These are phyloP conservation scores for Schizopora paradoxa DNA, from an alignment of 1,284 basidiomycete species.

Conservation along the genomic window DNA sequence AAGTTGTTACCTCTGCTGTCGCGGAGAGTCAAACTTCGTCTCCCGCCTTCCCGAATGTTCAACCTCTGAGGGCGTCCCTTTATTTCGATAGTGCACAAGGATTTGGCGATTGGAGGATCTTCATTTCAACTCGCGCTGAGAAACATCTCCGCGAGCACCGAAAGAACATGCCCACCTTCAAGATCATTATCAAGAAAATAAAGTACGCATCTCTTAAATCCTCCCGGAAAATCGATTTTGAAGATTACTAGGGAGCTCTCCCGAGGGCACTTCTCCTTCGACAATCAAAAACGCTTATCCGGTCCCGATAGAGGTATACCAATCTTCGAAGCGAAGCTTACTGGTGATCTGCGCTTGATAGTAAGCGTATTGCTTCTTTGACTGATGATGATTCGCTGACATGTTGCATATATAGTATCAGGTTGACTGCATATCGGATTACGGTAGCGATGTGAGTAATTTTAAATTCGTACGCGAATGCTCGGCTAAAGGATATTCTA, in stretches of 20 bases:
- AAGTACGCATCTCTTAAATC: conserved; percentile 30
- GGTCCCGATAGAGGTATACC: conserved; percentile 43
- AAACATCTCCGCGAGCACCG: conserved; percentile 37
- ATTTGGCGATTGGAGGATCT: conserved; percentile 49
- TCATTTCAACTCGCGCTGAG: conserved; percentile 42
- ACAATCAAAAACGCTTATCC: conserved; percentile 62
- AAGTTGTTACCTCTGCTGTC: neutral
- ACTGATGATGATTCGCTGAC: neutral
- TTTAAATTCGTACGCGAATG: neutral
- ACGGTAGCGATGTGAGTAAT: conserved; percentile 40
- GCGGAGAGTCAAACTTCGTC: too few relatives aligned
- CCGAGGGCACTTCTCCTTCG: conserved; percentile 58
- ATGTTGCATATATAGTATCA: conserved; percentile 45
- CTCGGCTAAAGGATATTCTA: neutral
- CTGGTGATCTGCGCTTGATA: conserved; percentile 52
- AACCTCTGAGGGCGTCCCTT: conserved; percentile 37
- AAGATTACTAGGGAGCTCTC: conserved; percentile 49
- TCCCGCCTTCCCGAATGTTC: conserved; percentile 38
- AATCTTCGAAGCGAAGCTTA: conserved; percentile 67
- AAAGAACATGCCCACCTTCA: conserved; percentile 37
- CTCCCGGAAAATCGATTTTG: neutral
- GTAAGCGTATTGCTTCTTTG: conserved; percentile 32
- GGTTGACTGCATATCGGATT: conserved; percentile 52
- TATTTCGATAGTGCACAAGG: conserved; percentile 39
- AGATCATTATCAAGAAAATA: conserved; percentile 54